Conservation (phyloP, 768 basidiomycete genomes). For the Coprinellus micaceus region DNA sequence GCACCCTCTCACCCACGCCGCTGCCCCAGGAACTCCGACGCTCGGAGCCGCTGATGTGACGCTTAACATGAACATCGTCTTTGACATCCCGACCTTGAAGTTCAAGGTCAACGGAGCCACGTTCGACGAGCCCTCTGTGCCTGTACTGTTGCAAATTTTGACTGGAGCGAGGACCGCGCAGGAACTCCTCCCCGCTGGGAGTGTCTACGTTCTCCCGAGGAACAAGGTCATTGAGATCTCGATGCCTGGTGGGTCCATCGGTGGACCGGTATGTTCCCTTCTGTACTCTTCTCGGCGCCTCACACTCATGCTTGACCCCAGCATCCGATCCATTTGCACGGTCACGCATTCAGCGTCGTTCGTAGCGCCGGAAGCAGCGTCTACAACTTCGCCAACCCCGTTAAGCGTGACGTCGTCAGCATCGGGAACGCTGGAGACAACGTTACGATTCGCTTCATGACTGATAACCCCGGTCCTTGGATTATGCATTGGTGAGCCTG, state of each 20-base stretch:
- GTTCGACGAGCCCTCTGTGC: constrained; percentile 31
- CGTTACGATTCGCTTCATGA: constrained; percentile 52
- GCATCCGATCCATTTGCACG: constrained; percentile 43
- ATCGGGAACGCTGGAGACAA: constrained; percentile 22
- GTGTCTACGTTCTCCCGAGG: constrained; percentile 34
- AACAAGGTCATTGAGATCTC: constrained; percentile 43
- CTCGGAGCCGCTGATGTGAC: constrained; percentile 22
- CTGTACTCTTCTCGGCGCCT: neutral
- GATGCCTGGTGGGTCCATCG: constrained; percentile 24
- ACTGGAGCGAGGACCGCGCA: constrained; percentile 30
- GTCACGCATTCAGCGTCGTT: constrained; percentile 26
- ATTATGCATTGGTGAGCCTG: constrained; percentile 37
- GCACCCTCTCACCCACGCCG: constrained; percentile 15
- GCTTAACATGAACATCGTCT: constrained; percentile 21
- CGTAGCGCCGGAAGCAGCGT: constrained; percentile 4
- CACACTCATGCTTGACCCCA: constrained; percentile 3
- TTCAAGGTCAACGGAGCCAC: constrained; percentile 24
- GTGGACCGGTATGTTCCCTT: constrained; percentile 29
- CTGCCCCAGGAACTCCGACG: constrained; percentile 8
- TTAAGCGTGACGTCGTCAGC: constrained; percentile 29
- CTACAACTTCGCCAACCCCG: constrained; percentile 22
- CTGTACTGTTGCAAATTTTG: constrained; percentile 44
- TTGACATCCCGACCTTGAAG: neutral
- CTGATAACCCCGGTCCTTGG: constrained; percentile 49
- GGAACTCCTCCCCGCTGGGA: constrained; percentile 34